Base-by-base conservation (phyloP, 192 early-diverging fungal genomes). In the Chytriomyces sp. region DNA sequence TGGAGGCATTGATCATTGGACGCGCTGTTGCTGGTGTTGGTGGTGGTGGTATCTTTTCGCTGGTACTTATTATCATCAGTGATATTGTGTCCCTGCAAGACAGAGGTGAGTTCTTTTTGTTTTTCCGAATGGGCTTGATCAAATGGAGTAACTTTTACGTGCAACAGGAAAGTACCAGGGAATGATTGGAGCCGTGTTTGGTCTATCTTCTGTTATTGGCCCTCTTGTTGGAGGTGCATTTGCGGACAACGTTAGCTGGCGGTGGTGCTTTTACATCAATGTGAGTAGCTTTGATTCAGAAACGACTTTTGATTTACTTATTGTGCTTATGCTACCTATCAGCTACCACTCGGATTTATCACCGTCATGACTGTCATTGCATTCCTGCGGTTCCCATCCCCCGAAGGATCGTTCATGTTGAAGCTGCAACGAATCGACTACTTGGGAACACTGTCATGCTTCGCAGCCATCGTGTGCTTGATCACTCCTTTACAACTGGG, bases 211-310 rank as follows among this genome's bases (percentile, higher is more conserved):
- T 3, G 90, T 94, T 6, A 72, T 95, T 9, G 97, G 95, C 5
- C 94, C 97, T 2, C 84, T 96, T 18, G 72, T 96, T 9, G 97
- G 97, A 71, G 97, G 97, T 50, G 80, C 90, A 7, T 93, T 97
- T 50, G 91, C 93, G 44, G 90, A 96, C 62, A 50, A 81, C 35
- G 18, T 77, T 20, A 59, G 45, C 44, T 81, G 81, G 79, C n/a
- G 82, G 2, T 82, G 75, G 78, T 63, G 53, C 46, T 93, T 94
- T 81, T 93, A 87, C 79, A 86, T 92, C n/a, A n/a, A n/a, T n/a
- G n/a, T 72, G 45, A 60, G 47, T 16, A 61, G 10, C n/a, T 65
- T 59, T 45, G 44, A 47, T n/a, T 91, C 47, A n/a, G 46, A n/a
- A 49, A 47, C 10, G 13, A 13, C 10, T 45, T 20, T n/a, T 46